These are phyloP conservation scores for Fusarium pininemorale DNA, from an alignment of 2,329 filamentous ascomycete species.

Conservation along the genomic window DNA sequence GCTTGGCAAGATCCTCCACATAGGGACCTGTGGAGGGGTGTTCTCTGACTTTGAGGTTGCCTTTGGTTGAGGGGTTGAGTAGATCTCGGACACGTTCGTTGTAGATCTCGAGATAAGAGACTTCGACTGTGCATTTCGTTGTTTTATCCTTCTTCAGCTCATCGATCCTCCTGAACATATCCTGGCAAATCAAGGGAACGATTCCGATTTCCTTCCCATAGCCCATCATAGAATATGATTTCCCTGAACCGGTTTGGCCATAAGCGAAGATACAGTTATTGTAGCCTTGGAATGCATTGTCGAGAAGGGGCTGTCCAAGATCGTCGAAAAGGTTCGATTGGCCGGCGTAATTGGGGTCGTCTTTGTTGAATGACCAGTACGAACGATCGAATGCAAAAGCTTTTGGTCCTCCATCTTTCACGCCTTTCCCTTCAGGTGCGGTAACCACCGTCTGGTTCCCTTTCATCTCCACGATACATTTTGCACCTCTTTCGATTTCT, in stretches of 20 bases:
- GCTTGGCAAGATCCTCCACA: constrained; percentile 95
- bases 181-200: constrained; percentile 95
- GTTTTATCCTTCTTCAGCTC: constrained; percentile 76
- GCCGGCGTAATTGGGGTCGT: constrained; percentile 83
- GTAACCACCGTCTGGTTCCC: constrained; percentile 87
- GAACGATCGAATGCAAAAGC: constrained; percentile 95
- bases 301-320: constrained; percentile 86
- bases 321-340: constrained; percentile 91
- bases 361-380: constrained; percentile 96
- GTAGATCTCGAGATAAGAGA: constrained; percentile 99
- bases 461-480: constrained; percentile 98
- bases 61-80: constrained; percentile 93
- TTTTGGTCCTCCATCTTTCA: constrained; percentile 78
- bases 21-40: constrained; percentile 98
- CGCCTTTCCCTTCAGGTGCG: constrained; percentile 74
- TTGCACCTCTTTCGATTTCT: constrained; percentile 91
- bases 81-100: constrained; percentile 97
- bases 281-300: constrained; percentile 98
- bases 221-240: constrained; percentile 99
- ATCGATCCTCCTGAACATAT: constrained; percentile 92
- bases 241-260: constrained; percentile 96
- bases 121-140: constrained; percentile 90
- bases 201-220: constrained; percentile 96
- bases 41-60: constrained; percentile 95
- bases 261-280: constrained; percentile 99